These are phyloP conservation scores for Meyerozyma elateridarum DNA, from an alignment of 1,139 yeast species.

Conservation along the genomic window DNA sequence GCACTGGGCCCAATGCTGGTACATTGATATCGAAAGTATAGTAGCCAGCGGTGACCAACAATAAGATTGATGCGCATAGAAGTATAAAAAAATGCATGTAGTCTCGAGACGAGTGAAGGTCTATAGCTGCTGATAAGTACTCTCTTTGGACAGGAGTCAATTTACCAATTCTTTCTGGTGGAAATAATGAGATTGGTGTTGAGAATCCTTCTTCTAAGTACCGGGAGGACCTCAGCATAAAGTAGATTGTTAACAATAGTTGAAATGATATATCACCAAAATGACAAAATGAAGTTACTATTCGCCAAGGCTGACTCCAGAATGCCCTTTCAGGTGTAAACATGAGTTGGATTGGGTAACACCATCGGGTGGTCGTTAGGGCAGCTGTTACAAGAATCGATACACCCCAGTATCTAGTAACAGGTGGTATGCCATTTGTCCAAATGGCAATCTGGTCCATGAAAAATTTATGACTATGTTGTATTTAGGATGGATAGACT, in stretches of 20 bases:
- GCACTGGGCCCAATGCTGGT: slow-evolving; percentile 18
- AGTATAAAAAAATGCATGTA: slow-evolving; percentile 26
- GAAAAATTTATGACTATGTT: no score
- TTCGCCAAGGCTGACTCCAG: slow-evolving; percentile 32
- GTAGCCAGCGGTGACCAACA: slow-evolving; percentile 15
- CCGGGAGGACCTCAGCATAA: slow-evolving; percentile 14
- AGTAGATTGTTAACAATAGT: slow-evolving; percentile 18
- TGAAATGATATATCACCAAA: slow-evolving; percentile 25
- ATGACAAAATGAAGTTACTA: slow-evolving; percentile 31
- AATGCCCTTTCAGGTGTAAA: slow-evolving; percentile 25
- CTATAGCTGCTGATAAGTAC: slow-evolving; percentile 14
- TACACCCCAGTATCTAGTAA: slow-evolving; percentile 28
- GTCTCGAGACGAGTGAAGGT: slow-evolving; percentile 22
- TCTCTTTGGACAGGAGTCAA: slow-evolving; percentile 17
- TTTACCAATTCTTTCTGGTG: slow-evolving; percentile 11
- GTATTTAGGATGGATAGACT: no score
- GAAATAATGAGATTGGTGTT: slow-evolving; percentile 16
- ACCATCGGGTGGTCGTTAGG: slow-evolving; percentile 15
- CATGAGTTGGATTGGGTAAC: slow-evolving; percentile 13
- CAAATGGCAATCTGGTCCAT: slow-evolving; percentile 14
- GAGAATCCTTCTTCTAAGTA: slow-evolving; percentile 19
- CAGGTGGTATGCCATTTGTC: slow-evolving; percentile 24
- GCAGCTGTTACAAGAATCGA: slow-evolving; percentile 18
- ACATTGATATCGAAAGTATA: slow-evolving; percentile 13
- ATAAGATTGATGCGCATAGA: slow-evolving; percentile 22